Base-by-base conservation (phyloP, 2,329 filamentous ascomycete species). In the Cryphonectria nitschkei region DNA sequence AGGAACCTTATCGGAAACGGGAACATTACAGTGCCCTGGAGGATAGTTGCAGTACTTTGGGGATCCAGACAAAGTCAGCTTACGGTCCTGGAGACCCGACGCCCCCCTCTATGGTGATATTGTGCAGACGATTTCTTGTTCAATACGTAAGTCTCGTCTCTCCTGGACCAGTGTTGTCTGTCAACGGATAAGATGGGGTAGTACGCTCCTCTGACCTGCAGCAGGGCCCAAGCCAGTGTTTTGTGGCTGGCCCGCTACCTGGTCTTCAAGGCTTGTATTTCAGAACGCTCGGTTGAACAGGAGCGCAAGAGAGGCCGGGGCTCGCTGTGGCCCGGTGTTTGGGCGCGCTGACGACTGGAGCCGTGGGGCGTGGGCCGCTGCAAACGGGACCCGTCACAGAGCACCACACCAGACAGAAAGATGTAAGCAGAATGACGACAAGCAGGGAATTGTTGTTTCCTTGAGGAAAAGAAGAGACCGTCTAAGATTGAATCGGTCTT, bases 341-440 rank as follows among this genome's bases (percentile, higher is more conserved):
- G 54, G 54, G 26, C 29, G 54, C 6, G 54, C 54, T 58, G 54
- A 58, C 54, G 19, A 19, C 54, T 34, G 52, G 52, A 56, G 13
- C 4, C 50, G 16, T 26, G 16, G 54, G 54, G 54, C 26, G 14
- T 58, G 26, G 54, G 26, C 29, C 54, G n/a, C 52, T 50, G 22
- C 46, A n/a, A 14, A 34, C 54, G 54, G 26, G 54, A 58, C 54
- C 54, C 54, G 54, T 58, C 54, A 58, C 26, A 58, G 54, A 19
- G 26, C 26, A 16, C 26, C 54, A 58, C 54, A 58, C 26, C 46
- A 58, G 32, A 56, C 50, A 29, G 11, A 29, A 16, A 32, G 13
- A 58, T 58, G 54, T 58, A 32, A 58, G 54, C 54, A 58, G 26
- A 19, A 32, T 58, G 54, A 58, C 54, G 54, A 58, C 22, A 11